Evolutionary conservation across 139 green algal species (phyloP).

Genomic region (Chlorella sorokiniana): DNA sequence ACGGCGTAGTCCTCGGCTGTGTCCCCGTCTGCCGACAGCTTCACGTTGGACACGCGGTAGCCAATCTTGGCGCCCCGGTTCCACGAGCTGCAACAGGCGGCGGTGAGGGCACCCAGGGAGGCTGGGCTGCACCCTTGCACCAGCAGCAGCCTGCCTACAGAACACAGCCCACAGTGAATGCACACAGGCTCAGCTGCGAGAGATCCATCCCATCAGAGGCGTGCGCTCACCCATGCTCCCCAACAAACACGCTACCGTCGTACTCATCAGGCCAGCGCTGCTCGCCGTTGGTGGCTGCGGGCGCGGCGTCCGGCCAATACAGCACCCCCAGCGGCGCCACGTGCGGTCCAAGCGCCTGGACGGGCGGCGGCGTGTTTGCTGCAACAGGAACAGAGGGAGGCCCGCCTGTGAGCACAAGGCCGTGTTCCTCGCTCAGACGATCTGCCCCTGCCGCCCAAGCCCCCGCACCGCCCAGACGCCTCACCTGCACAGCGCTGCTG

Average conservation of each 20-base stretch:
- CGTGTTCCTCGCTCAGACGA: too few relatives aligned
- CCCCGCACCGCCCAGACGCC: not conserved
- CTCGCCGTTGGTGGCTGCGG: not conserved
- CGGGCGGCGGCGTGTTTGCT: conserved; percentile 24
- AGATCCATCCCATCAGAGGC: not conserved
- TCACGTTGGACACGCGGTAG: conserved; percentile 33
- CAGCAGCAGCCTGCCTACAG: not conserved
- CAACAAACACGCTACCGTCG: conserved; percentile 47
- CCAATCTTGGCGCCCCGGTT: conserved; percentile 15
- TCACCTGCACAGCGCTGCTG: conserved; percentile 5
- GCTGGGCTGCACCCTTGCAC: not conserved
- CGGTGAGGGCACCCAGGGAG: not conserved
- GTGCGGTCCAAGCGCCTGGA: conserved; percentile 58
- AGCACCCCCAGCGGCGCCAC: conserved; percentile 53
- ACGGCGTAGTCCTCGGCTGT: not conserved
- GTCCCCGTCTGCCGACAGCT: not conserved
- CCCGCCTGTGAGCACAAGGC: not conserved
- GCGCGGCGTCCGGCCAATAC: conserved; percentile 30
- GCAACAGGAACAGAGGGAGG: conserved; percentile 3
- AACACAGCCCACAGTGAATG: too few relatives aligned
- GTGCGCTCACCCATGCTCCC: conserved; percentile 3
- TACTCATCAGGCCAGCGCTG: conserved; percentile 39
- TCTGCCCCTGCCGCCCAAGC: too few relatives aligned
- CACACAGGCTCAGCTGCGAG: too few relatives aligned
- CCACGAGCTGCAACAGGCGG: conserved; percentile 40